Percentiles rank a stretch among this genome's conserved stretches.
Evolutionary conservation across 768 basidiomycete species (phyloP).

Genomic region (Rhodosporidiobolus sp.): DNA sequence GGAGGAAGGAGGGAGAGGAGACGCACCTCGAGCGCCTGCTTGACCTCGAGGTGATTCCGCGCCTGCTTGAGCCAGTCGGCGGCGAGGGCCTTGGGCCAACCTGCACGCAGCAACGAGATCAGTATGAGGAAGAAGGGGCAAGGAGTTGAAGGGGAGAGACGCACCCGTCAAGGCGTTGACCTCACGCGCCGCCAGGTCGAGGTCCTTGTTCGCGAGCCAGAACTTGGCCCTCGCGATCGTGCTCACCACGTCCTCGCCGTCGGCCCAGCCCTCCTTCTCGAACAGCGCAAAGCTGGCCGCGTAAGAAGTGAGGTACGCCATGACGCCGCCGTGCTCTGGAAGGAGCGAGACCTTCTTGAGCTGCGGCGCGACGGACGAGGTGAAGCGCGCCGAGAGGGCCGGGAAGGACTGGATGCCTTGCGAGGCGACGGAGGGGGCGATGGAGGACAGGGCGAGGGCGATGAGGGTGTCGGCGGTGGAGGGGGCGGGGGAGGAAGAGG

Average conservation of each 20-base stretch:
- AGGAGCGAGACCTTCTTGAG: constrained; percentile 87
- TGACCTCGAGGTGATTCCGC: constrained; percentile 77
- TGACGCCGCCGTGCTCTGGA: constrained; percentile 83
- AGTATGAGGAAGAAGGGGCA: not conserved
- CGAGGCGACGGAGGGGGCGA: constrained; percentile 47
- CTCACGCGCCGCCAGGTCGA: constrained; percentile 81
- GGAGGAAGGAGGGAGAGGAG: not conserved
- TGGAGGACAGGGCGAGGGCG: constrained; percentile 67
- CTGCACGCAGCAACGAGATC: constrained; percentile 13
- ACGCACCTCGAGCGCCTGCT: constrained; percentile 80
- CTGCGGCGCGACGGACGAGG: constrained; percentile 72
- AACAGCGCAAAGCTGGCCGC: constrained; percentile 73
- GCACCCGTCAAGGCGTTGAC: constrained; percentile 84
- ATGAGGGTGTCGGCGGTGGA: constrained; percentile 54
- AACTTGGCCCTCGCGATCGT: constrained; percentile 84
- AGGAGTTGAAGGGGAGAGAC: not conserved
- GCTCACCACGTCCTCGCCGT: constrained; percentile 79
- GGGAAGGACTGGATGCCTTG: constrained; percentile 75
- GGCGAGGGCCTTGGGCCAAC: constrained; percentile 60
- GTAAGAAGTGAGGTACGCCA: constrained; percentile 80
- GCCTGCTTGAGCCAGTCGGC: constrained; percentile 89
- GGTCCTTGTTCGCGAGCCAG: constrained; percentile 83
- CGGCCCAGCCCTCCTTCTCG: constrained; percentile 69
- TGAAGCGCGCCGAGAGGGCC: constrained; percentile 88
- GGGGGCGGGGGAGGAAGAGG: constrained; percentile 9